A percentile compares a stretch with the other conserved stretches of the same genome.
phyloP scores from a whole-genome alignment of 495 filamentous ascomycete genomes.

The Letharia lupina region DNA sequence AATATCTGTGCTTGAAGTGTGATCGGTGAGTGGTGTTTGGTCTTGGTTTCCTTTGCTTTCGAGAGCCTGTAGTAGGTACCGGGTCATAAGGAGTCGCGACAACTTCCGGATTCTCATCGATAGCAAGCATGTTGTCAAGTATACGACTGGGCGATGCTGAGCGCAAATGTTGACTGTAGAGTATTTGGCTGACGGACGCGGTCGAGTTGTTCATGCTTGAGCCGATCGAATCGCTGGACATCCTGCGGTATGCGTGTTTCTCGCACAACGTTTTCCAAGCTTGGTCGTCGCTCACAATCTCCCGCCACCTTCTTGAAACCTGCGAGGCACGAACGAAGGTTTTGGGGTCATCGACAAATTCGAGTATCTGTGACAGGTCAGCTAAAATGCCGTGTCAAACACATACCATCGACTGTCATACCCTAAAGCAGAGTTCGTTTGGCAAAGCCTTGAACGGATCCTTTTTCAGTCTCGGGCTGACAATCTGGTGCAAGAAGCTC shows the following conservation, averaged over 20 bases:
- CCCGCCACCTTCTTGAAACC: slow-evolving; percentile 87
- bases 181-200: slow-evolving; percentile 19
- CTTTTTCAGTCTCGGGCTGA: slow-evolving; percentile 86
- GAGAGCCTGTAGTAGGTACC: slow-evolving; percentile 3
- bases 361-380: slow-evolving; percentile 56
- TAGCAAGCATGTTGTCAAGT: slow-evolving; percentile 23
- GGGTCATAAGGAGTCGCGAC: slow-evolving; percentile 7
- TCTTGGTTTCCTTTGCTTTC: slow-evolving; percentile 24
- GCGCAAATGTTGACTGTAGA: slow-evolving; percentile 21
- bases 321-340: slow-evolving; percentile 87
- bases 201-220: slow-evolving; percentile 21
- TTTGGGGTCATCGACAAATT: slow-evolving; percentile 89
- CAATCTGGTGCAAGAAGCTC: slow-evolving; percentile 89
- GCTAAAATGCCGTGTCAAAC: neutral
- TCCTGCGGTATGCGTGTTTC: slow-evolving; percentile 75
- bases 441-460: slow-evolving; percentile 87
- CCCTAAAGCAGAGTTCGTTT: slow-evolving; percentile 82
- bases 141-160: slow-evolving; percentile 21
- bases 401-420: slow-evolving; percentile 32
- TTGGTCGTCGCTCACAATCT: slow-evolving; percentile 87
- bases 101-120: slow-evolving; percentile 26
- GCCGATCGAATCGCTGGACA: slow-evolving; percentile 38
- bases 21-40: slow-evolving; percentile 69
- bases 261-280: slow-evolving; percentile 96
- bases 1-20: slow-evolving; percentile 93